These are phyloP conservation scores for Tylopilus cervinicoccineus DNA, from an alignment of 768 basidiomycete species.

Conservation along the genomic window DNA sequence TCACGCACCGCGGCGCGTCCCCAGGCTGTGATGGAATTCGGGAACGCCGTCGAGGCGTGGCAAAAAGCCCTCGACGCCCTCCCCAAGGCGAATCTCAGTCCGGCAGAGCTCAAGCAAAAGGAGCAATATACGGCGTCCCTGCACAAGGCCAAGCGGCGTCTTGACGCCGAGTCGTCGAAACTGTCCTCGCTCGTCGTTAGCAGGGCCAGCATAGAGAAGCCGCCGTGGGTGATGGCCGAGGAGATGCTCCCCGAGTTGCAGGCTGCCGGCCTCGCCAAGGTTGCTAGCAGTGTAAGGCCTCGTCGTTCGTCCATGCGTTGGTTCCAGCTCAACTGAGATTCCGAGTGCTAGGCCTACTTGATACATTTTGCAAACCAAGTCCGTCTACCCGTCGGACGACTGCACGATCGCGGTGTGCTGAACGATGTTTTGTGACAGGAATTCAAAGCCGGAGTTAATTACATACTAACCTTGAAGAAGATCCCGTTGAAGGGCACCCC, in stretches of 20 bases:
- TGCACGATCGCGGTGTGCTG: not conserved
- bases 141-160: not conserved
- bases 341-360: not conserved
- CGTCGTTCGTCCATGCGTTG: too few species aligned
- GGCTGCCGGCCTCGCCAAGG: not conserved
- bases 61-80: not conserved
- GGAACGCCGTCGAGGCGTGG: not conserved
- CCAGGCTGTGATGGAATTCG: not conserved
- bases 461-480: not conserved
- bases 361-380: not conserved
- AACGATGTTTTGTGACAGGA: not conserved
- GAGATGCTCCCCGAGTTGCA: slow-evolving; percentile 1
- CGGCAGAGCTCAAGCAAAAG: not conserved
- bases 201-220: not conserved
- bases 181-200: not conserved
- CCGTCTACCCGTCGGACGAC: not conserved
- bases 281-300: not conserved
- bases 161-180: not conserved
- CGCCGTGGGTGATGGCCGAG: not conserved
- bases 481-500: not conserved
- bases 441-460: not conserved
- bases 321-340: not conserved
- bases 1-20: not conserved
- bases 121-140: not conserved
- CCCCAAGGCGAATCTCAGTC: not conserved